Evolutionary conservation across 2,329 filamentous ascomycete species (phyloP), one percentile per base, ranked within the genome.

Genomic region (Biscogniauxia marginata): DNA sequence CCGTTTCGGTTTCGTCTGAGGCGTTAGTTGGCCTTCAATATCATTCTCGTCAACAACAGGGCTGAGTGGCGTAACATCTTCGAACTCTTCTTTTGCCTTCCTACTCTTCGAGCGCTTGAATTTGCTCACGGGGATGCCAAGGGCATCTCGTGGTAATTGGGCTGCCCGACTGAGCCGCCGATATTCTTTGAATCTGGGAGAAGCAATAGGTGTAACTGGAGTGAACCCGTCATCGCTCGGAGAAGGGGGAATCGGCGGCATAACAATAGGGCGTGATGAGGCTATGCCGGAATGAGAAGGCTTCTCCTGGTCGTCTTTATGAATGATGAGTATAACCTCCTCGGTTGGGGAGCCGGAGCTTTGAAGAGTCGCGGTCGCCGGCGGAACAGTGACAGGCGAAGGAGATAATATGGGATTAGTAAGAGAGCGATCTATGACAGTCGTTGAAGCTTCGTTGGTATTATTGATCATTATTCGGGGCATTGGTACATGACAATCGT

Each of bases 1-100:
- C 7, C 79, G 73, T 62, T 72, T 75, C 24, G 73, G 72, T 53
- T 70, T 73, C 19, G 53, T 70, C 24, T 68, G 56, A 7, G 69
- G 67, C 30, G 60, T 57, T 19, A 39, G 9, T 2, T 11, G 30
- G 9, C 13, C 13, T 5, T 11, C 13, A 39, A 16, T 16, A 16
- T 39, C 30, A 7, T 39, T 16, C 4, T 16, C 11, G 6, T 39
- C 30, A 16, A n/a, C n/a, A n/a, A n/a, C n/a, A n/a, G n/a, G n/a
- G n/a, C n/a, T n/a, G n/a, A n/a, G n/a, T n/a, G n/a, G n/a, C n/a
- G n/a, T n/a, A n/a, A 57, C 56, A 43, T 69, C 67, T 4, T 65
- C 67, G 47, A 61, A 56, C 3, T 62, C 61, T n/a, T 62, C 59
- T 0, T 56, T 39, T 3, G 50, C 62, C 13, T 56, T 60, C 53